Conservation (phyloP, 768 basidiomycete genomes). For the Inosperma sp. region DNA sequence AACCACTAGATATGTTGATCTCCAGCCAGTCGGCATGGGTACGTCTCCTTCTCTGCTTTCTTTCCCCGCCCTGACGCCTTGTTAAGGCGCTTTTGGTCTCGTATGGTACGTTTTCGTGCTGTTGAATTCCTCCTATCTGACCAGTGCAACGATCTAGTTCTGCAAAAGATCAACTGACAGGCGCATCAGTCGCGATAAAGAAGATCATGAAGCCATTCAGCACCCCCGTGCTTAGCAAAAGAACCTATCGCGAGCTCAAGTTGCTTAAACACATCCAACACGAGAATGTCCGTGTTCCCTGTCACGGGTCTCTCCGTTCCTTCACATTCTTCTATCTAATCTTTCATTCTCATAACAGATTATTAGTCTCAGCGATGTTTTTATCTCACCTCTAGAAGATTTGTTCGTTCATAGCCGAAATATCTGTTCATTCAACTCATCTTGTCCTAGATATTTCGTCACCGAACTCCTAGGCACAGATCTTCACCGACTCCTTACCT, state of each 20-base stretch:
- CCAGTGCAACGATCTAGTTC: too few species aligned
- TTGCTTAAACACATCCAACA: conserved; percentile 97
- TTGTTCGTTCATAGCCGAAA: conserved; percentile 65
- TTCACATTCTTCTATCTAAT: conserved; percentile 4
- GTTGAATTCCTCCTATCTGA: conserved; percentile 2
- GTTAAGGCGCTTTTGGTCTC: conserved; percentile 88
- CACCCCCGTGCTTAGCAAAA: conserved; percentile 95
- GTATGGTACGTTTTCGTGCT: conserved; percentile 71
- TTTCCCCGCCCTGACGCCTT: conserved; percentile 7
- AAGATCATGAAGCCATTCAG: conserved; percentile 99
- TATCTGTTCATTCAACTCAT: conserved; percentile 1
- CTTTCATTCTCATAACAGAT: too few species aligned
- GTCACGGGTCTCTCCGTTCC: neutral
- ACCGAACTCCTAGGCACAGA: conserved; percentile 98
- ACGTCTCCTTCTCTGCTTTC: conserved; percentile 25
- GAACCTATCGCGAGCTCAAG: conserved; percentile 97
- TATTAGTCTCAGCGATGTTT: conserved; percentile 97
- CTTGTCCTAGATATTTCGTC: conserved; percentile 83
- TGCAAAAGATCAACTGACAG: conserved; percentile 92
- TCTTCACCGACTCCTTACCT: conserved; percentile 93
- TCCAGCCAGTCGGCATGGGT: conserved; percentile 99
- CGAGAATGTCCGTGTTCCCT: conserved; percentile 69
- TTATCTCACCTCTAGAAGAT: conserved; percentile 99
- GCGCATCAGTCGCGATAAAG: conserved; percentile 95
- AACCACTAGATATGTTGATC: conserved; percentile 97